Evolutionary conservation across 306 rosid species (phyloP).

Genomic region (Datisca glomerata): DNA sequence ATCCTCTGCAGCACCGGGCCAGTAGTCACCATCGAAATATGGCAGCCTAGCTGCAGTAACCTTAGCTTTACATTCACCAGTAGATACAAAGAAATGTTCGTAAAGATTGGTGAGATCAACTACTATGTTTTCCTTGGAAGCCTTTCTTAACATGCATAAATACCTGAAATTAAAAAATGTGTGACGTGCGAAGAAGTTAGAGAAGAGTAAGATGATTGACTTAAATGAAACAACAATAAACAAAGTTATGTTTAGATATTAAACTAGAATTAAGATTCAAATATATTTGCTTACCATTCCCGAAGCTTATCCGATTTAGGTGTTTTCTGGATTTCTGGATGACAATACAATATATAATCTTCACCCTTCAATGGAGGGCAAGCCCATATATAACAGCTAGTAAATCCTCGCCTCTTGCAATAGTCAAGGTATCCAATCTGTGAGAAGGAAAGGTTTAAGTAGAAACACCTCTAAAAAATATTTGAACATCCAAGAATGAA

Average conservation of each 20-base stretch:
- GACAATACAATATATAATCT: slow-evolving; percentile 95
- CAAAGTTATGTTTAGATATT: too few relatives aligned
- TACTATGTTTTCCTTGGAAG: slow-evolving; percentile 75
- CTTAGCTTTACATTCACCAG: slow-evolving; percentile 78
- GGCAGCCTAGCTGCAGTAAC: slow-evolving; percentile 96
- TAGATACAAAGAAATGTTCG: slow-evolving; percentile 84
- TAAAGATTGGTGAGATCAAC: slow-evolving; percentile 78
- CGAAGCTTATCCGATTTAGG: slow-evolving; percentile 99
- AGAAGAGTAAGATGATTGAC: slow-evolving; percentile 6
- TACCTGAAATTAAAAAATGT: slow-evolving; percentile 48
- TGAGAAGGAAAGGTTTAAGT: too few relatives aligned
- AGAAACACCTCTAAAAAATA: too few relatives aligned
- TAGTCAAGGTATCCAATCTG: slow-evolving; percentile 98
- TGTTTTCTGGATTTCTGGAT: slow-evolving; percentile 98
- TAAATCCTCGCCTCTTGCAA: slow-evolving; percentile 88
- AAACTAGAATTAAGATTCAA: too few relatives aligned
- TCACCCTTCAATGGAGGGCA: slow-evolving; percentile 99
- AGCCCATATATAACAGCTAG: slow-evolving; percentile 99
- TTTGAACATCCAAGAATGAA: too few relatives aligned
- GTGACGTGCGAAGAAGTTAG: slow-evolving; percentile 18
- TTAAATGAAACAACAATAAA: too few relatives aligned
- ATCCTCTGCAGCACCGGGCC: slow-evolving; percentile 99
- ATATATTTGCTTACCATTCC: slow-evolving; percentile 57
- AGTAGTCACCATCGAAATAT: slow-evolving; percentile 97
- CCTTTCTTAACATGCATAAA: slow-evolving; percentile 83